These are phyloP conservation scores for Phytophthora hybrid DNA, from an alignment of 352 stramenopile species.

Conservation along the genomic window DNA sequence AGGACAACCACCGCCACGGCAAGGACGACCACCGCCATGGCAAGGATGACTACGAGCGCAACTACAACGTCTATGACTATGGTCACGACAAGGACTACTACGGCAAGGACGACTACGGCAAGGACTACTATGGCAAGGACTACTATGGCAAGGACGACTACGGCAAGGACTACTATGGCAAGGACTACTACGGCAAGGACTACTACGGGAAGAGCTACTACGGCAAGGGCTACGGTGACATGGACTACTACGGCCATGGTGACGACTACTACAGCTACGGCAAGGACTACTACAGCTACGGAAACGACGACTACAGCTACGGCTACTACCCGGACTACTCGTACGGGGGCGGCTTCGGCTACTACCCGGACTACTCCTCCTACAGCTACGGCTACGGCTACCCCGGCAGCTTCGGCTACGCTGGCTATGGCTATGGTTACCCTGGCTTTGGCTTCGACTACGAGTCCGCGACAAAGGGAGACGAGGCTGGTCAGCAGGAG, in stretches of 20 bases:
- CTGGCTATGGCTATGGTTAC: background rate
- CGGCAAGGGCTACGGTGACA: background rate
- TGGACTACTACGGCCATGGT: background rate
- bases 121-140: conserved; percentile 18
- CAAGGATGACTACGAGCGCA: too few species aligned
- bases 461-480: too few species aligned
- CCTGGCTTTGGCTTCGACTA: too few species aligned
- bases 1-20: too few species aligned
- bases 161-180: too few species aligned
- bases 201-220: too few species aligned
- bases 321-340: background rate
- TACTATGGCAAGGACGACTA: conserved; percentile 11
- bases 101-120: too few species aligned
- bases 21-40: too few species aligned
- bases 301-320: conserved; percentile 4
- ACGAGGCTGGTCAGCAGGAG: too few species aligned
- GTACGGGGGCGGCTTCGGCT: conserved; percentile 3
- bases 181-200: too few species aligned
- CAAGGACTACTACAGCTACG: background rate
- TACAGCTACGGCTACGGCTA: conserved; percentile 7
- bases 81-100: too few species aligned
- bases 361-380: conserved; percentile 2
- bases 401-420: background rate
- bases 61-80: too few species aligned
- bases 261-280: conserved; percentile 1